phyloP scores from a whole-genome alignment of 257 asterid species.

The Gardenia jasminoides region DNA sequence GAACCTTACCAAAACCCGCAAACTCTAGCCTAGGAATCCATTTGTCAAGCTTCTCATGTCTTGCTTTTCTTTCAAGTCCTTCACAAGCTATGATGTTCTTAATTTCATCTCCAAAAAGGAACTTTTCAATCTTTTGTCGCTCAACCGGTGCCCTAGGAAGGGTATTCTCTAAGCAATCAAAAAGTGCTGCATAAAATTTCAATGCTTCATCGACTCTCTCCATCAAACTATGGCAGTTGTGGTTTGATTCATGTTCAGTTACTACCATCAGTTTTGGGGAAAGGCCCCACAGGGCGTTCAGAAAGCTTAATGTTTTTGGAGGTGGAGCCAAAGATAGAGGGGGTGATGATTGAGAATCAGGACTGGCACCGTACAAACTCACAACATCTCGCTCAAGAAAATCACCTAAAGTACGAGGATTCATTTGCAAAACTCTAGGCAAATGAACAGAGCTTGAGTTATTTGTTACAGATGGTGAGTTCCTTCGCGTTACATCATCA shows the following conservation, averaged over 20 bases:
- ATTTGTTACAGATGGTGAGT: constrained; percentile 27
- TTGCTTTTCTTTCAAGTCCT: constrained; percentile 55
- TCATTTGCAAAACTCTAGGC: constrained; percentile 32
- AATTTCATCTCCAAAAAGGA: constrained; percentile 64
- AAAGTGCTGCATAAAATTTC: constrained; percentile 61
- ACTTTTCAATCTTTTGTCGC: constrained; percentile 59
- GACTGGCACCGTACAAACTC: constrained; percentile 32
- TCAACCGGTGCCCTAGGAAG: constrained; percentile 45
- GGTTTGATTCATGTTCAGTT: constrained; percentile 75
- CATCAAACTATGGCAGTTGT: constrained; percentile 44
- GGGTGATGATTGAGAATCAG: constrained; percentile 43
- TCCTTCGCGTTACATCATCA: constrained; percentile 33
- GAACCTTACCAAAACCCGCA: constrained; percentile 57
- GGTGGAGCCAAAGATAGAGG: constrained; percentile 18
- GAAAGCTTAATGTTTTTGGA: constrained; percentile 42
- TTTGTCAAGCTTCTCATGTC: constrained; percentile 71
- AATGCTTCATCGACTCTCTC: constrained; percentile 61
- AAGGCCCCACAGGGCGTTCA: constrained; percentile 47
- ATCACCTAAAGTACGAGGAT: constrained; percentile 42
- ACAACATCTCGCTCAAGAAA: constrained; percentile 52
- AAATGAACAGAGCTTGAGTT: constrained; percentile 26
- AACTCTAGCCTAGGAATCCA: constrained; percentile 63
- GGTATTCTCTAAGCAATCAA: constrained; percentile 72
- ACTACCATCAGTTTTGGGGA: constrained; percentile 66
- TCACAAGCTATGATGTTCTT: constrained; percentile 68